These are phyloP conservation scores for Fusarium torulosum DNA, from an alignment of 2,329 filamentous ascomycete species.

Conservation along the genomic window DNA sequence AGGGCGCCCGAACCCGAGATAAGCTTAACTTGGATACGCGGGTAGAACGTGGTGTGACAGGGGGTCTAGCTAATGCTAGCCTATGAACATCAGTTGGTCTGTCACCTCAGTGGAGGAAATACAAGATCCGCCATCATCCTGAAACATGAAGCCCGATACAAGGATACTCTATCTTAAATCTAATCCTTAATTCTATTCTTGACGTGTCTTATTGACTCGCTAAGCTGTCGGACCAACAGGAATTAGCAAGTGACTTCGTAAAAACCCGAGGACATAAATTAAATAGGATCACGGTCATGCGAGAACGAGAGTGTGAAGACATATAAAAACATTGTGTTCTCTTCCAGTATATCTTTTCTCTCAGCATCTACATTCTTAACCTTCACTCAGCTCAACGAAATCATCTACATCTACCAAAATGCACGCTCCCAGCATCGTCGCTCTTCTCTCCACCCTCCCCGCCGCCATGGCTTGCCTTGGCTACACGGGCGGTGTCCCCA, in stretches of 20 bases:
- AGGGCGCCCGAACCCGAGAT: too few relatives aligned
- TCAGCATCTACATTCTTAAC: background rate
- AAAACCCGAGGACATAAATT: too few relatives aligned
- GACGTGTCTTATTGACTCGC: background rate
- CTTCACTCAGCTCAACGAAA: too few relatives aligned
- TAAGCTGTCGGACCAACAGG: background rate
- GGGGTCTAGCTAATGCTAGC: background rate
- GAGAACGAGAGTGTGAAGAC: background rate
- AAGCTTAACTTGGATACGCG: too few relatives aligned
- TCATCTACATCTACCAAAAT: background rate
- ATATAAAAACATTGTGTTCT: background rate
- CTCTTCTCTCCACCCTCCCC: slow-evolving; percentile 37
- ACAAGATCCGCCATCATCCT: background rate
- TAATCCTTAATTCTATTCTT: background rate
- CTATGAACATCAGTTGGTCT: slow-evolving; percentile 7
- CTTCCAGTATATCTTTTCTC: background rate
- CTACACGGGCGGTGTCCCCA: slow-evolving; percentile 49
- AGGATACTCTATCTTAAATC: background rate
- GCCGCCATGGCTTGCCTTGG: slow-evolving; percentile 51
- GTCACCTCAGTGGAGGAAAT: slow-evolving; percentile 20
- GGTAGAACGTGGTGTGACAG: background rate
- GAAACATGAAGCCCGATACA: background rate
- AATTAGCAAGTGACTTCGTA: background rate
- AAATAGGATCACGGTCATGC: background rate
- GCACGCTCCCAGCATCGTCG: slow-evolving; percentile 28